Conservation (phyloP, 805 yeast species). For the Pichia membranifaciens region DNA sequence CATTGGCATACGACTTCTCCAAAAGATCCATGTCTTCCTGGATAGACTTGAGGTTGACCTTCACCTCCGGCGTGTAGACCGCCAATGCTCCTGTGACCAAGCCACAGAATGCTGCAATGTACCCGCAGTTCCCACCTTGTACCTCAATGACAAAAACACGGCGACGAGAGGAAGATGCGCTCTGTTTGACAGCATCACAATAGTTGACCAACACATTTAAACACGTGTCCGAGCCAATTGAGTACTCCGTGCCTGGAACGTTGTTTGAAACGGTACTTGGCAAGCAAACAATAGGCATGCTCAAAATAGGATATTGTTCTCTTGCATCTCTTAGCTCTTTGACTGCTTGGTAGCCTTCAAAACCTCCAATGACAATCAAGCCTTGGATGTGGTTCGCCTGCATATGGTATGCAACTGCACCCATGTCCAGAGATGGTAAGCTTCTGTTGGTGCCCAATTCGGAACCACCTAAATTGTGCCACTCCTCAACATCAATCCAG, state of each 20-base stretch:
- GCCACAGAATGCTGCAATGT: conserved; percentile 79
- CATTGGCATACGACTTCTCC: conserved; percentile 61
- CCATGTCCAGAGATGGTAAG: conserved; percentile 78
- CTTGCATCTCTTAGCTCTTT: conserved; percentile 78
- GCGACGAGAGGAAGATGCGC: conserved; percentile 90
- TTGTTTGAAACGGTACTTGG: conserved; percentile 97
- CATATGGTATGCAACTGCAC: conserved; percentile 87
- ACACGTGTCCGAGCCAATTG: conserved; percentile 94
- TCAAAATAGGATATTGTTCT: conserved; percentile 75
- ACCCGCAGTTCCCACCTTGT: conserved; percentile 97
- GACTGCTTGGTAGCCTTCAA: conserved; percentile 88
- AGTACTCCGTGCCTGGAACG: conserved; percentile 98
- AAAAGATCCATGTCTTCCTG: conserved; percentile 71
- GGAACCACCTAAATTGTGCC: conserved; percentile 90
- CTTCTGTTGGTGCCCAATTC: conserved; percentile 95
- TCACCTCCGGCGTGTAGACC: conserved; percentile 85
- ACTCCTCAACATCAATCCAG: conserved; percentile 84
- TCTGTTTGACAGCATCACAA: conserved; percentile 92
- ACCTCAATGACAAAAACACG: conserved; percentile 95
- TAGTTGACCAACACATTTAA: conserved; percentile 83
- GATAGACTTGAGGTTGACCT: conserved; percentile 59
- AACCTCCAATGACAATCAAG: conserved; percentile 87
- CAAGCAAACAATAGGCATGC: conserved; percentile 87
- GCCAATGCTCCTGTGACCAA: conserved; percentile 89
- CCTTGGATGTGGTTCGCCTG: conserved; percentile 88